A percentile compares a stretch with the other conserved stretches of the same genome.
These are phyloP conservation scores for Talaromyces islandicus DNA, from an alignment of 2,329 filamentous ascomycete species.

Conservation along the genomic window DNA sequence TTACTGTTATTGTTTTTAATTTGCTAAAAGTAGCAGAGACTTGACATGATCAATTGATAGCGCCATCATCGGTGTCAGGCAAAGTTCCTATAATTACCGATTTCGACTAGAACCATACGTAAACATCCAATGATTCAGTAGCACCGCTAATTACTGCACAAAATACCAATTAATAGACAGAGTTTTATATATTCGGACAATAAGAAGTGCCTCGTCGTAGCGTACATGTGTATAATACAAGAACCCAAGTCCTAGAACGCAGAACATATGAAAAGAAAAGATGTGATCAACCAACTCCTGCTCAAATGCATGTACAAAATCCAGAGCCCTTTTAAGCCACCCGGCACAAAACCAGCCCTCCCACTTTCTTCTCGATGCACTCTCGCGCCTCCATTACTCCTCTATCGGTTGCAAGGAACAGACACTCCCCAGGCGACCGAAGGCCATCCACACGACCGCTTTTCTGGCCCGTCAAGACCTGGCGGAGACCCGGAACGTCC, in stretches of 20 bases:
- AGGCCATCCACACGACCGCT: slow-evolving; percentile 65
- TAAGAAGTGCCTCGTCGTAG: neutral
- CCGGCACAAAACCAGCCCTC: slow-evolving; percentile 73
- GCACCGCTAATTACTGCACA: neutral
- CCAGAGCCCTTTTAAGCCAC: slow-evolving; percentile 30
- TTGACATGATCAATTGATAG: too few relatives aligned
- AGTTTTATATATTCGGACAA: neutral
- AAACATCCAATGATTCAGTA: neutral
- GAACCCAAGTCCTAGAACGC: neutral
- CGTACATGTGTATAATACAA: neutral
- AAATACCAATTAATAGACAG: neutral
- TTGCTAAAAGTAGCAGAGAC: too few relatives aligned
- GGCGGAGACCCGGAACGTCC: slow-evolving; percentile 55
- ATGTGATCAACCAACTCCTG: neutral
- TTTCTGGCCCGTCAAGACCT: slow-evolving; percentile 63
- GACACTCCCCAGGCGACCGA: slow-evolving; percentile 68
- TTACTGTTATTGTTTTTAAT: too few relatives aligned
- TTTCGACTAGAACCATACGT: neutral
- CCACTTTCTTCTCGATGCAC: slow-evolving; percentile 71
- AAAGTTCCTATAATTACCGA: neutral
- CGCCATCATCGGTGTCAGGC: too few relatives aligned
- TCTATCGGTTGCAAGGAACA: slow-evolving; percentile 71
- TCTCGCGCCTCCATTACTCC: slow-evolving; percentile 79
- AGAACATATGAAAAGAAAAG: neutral
- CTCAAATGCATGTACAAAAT: neutral